Evolutionary conservation across 106 monocot species (phyloP), one percentile per base, ranked within the genome.

Genomic region (Allium sativum): DNA sequence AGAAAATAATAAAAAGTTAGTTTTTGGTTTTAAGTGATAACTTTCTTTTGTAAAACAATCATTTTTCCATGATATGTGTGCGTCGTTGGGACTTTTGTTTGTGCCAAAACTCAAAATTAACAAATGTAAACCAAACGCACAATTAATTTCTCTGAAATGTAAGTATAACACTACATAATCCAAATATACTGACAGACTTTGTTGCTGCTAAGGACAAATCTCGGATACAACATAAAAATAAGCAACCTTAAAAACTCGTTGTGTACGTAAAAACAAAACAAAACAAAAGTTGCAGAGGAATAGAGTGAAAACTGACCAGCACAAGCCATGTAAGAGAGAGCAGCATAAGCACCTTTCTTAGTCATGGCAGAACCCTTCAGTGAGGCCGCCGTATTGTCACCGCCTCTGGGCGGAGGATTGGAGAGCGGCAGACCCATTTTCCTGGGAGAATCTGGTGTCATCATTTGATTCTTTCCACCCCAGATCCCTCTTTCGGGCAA

Each of bases 251-350:
- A 18, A 13, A 56, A 56, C 13, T 21, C 9, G 31, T 17, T 5
- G 18, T 8, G 21, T 21, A 54, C 1, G 8, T 54, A 18, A 16
- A 14, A 53, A 53, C 52, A 53, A 18, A 54, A 8, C 21, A 14
- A 42, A 11, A 5, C 9, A 9, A 44, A 7, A 61, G 18, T 61
- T 19, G 46, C n/a, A 9, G 44, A 61, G 13, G 17, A 19, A 0
- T 61, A 8, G 11, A 11, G 44, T 44, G 45, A 31, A 46, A 45
- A 31, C 9, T 40, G 5, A 89, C 89, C 90, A 19, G 90, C 82
- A 71, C 90, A 90, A 43, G 60, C 16, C 90, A 90, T 90, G 82
- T 90, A 90, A 46, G 90, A 82, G 43, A 90, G 66, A 13, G 90
- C 90, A 44, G 90, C 90, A 63, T 68, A 65, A 42, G 90, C 82